Base-by-base conservation (phyloP, 495 filamentous ascomycete genomes). In the Clohesyomyces aquaticus region DNA sequence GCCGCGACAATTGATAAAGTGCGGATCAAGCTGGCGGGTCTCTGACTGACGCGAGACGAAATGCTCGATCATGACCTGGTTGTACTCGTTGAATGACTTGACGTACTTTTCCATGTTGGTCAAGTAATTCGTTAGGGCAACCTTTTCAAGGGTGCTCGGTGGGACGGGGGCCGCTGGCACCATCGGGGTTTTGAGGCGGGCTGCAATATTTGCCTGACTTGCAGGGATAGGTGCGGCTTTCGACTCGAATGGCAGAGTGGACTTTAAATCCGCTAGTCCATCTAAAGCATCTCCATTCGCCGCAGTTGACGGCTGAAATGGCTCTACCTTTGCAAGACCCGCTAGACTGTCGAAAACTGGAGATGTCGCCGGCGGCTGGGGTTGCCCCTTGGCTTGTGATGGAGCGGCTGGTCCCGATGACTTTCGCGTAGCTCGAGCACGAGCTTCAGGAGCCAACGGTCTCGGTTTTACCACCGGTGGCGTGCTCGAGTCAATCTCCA, bases 161-260 rank as follows among this genome's bases (percentile, higher is more conserved):
- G 78, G 73, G 0, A 77, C 68, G 12, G 75, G 75, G 1, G 80
- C 81, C 58, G 79, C 80, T 0, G 92, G 92, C 1, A 85, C 79
- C 11, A 78, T 73, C 0, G 91, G 91, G 8, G 90, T 80, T 0
- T 76, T 64, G 3, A 90, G 76, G 4, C 75, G 73, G 10, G 77
- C 73, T 3, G 76, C 51, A n/a, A 47, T 62, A 27, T 63, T 61
- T n/a, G 71, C 61, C 55, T 77, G 75, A 19, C 79, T 53, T 1
- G 79, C 79, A 18, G 79, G 70, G 16, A 75, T 74, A 19, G 74
- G 62, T 3, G 86, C 80, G 0, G 91, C 71, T 27, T 79, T 77
- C 43, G 88, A 92, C 59, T 86, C 75, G 72, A 93, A 94, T 0
- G 91, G 91, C 1, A 96, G 82, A 1, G 78, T 86, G 6, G 81